A percentile compares a stretch with the other conserved stretches of the same genome.
These are phyloP conservation scores for Auricularia cornea DNA, from an alignment of 768 basidiomycete species.

Conservation along the genomic window DNA sequence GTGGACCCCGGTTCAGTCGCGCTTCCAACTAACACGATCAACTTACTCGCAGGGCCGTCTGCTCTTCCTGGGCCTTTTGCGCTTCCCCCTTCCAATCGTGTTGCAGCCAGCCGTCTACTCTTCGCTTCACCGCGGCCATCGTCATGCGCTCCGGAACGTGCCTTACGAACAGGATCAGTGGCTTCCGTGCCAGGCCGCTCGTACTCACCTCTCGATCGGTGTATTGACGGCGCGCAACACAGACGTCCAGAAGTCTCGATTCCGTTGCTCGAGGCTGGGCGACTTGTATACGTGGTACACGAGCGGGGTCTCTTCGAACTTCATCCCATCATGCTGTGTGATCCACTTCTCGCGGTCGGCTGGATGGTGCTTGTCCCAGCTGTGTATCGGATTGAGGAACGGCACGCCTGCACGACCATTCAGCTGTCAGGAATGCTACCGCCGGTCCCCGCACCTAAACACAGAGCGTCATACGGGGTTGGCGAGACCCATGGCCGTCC, in stretches of 20 bases:
- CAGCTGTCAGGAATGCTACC: too few relatives aligned
- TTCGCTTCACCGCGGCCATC: neutral
- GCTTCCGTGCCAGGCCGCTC: neutral
- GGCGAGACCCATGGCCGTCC: neutral
- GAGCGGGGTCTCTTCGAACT: neutral
- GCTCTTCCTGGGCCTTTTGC: too few relatives aligned
- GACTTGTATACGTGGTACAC: neutral
- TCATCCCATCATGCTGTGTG: neutral
- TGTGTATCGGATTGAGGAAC: neutral
- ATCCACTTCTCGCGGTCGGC: neutral
- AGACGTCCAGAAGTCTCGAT: neutral
- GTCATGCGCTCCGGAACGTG: neutral
- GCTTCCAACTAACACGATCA: too few relatives aligned
- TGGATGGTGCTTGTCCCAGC: neutral
- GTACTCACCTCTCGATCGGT: neutral
- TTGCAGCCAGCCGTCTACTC: neutral
- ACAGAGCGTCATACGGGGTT: neutral
- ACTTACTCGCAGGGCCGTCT: too few relatives aligned
- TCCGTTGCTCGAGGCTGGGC: neutral
- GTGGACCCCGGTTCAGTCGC: too few relatives aligned
- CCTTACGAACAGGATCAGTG: neutral
- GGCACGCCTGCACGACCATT: neutral
- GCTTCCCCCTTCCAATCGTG: neutral
- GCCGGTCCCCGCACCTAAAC: neutral
- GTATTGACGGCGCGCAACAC: neutral